These are phyloP conservation scores for Colletotrichum musicola DNA, from an alignment of 2,329 filamentous ascomycete genomes.

Conservation along the genomic window DNA sequence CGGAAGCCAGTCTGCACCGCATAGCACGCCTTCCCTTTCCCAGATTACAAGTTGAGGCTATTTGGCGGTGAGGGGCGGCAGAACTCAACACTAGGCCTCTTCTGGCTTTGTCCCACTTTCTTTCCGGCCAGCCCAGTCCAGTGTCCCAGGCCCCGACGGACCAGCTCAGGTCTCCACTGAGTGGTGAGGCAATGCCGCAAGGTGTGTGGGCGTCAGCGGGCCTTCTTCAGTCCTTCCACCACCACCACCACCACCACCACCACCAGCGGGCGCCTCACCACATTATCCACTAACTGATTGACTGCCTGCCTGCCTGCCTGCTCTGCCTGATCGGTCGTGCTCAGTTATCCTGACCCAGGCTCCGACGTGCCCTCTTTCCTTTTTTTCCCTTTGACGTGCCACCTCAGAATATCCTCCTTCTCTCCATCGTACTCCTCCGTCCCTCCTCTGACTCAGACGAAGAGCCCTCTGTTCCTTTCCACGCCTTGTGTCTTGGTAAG, in stretches of 20 bases:
- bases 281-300: conserved; percentile 9
- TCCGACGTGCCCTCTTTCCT: conserved; percentile 27
- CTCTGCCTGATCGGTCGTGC: conserved; percentile 32
- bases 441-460: conserved; percentile 35
- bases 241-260: conserved; percentile 30
- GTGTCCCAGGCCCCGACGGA: conserved; percentile 13
- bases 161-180: conserved; percentile 4
- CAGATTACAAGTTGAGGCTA: conserved; percentile 10
- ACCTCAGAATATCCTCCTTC: conserved; percentile 12
- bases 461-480: conserved; percentile 26
- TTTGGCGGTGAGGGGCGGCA: conserved; percentile 24
- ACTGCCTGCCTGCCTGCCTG: conserved; percentile 8
- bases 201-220: too few species aligned
- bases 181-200: too few species aligned
- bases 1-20: conserved; percentile 1
- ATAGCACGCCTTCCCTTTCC: conserved; percentile 32
- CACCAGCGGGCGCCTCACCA: conserved; percentile 25
- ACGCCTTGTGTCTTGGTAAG: conserved; percentile 19
- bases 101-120: conserved; percentile 11
- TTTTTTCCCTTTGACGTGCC: conserved; percentile 9
- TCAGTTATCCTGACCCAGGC: conserved; percentile 13
- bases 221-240: conserved; percentile 7
- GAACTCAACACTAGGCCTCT: background rate
- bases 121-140: conserved; percentile 14
- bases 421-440: background rate